phyloP scores from a whole-genome alignment of 768 basidiomycete genomes.

The Russula compacta region DNA sequence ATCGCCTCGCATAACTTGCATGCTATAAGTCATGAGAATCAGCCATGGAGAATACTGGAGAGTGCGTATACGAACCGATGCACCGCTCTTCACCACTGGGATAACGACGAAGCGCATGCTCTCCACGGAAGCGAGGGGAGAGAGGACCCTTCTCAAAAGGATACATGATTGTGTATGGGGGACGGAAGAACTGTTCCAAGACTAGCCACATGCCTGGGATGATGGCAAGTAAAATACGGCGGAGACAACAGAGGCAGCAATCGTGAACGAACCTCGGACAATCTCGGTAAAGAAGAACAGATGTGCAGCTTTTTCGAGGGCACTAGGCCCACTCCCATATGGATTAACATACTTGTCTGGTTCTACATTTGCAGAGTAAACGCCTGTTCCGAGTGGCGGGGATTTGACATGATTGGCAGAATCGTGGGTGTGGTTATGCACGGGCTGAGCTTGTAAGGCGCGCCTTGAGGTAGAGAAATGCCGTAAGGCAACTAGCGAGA shows the following conservation, averaged over 20 bases:
- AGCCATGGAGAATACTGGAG: not conserved
- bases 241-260: not conserved
- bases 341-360: constrained; percentile 51
- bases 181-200: constrained; percentile 81
- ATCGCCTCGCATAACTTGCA: constrained; percentile 99
- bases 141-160: constrained; percentile 98
- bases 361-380: constrained; percentile 31
- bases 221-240: constrained; percentile 15
- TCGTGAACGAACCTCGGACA: constrained; percentile 61
- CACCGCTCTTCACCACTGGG: constrained; percentile 98
- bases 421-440: constrained; percentile 15
- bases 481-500: constrained; percentile 39
- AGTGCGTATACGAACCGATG: constrained; percentile 62
- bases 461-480: constrained; percentile 35
- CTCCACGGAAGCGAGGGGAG: constrained; percentile 96
- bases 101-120: constrained; percentile 94
- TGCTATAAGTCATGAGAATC: constrained; percentile 39
- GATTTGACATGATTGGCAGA: constrained; percentile 26
- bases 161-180: constrained; percentile 97
- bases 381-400: constrained; percentile 27
- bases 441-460: constrained; percentile 20
- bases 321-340: constrained; percentile 74
- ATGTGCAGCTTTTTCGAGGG: constrained; percentile 92
- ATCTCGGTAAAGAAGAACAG: constrained; percentile 99
- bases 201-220: constrained; percentile 94